Evolutionary conservation across 306 rosid species (phyloP).

Genomic region (Trichosanthes cucumerina): DNA sequence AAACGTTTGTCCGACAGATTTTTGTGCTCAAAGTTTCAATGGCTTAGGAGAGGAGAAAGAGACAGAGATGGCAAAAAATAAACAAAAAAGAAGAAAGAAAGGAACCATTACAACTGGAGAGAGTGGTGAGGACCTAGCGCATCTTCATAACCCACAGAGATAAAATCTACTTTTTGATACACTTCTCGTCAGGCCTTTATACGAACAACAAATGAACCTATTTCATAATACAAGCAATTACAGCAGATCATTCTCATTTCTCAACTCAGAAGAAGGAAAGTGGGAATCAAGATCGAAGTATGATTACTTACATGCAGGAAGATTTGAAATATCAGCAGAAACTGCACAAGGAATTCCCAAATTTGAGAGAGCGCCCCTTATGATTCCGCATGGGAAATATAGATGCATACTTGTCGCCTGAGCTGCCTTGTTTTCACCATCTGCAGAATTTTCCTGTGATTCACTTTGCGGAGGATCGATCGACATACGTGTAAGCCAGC

Average conservation of each 20-base stretch:
- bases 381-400: conserved; percentile 91
- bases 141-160: not conserved
- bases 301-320: conserved; percentile 78
- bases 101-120: not conserved
- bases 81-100: not conserved
- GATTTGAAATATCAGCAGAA: conserved; percentile 77
- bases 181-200: conserved; percentile 54
- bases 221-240: not conserved
- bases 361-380: conserved; percentile 92
- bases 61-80: not conserved
- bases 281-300: not conserved
- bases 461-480: conserved; percentile 51
- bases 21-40: not conserved
- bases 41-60: no score
- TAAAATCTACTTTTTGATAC: not conserved
- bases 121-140: not conserved
- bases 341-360: conserved; percentile 96
- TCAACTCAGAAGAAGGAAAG: not conserved
- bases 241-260: not conserved
- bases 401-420: conserved; percentile 85
- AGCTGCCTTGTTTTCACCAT: conserved; percentile 49
- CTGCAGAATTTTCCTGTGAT: conserved; percentile 40
- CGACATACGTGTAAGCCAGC: conserved; percentile 84
- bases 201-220: conserved; percentile 93
- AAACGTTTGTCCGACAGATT: not conserved